phyloP scores from a whole-genome alignment of 306 rosid genomes.

The Pachyrhizus erosus region DNA sequence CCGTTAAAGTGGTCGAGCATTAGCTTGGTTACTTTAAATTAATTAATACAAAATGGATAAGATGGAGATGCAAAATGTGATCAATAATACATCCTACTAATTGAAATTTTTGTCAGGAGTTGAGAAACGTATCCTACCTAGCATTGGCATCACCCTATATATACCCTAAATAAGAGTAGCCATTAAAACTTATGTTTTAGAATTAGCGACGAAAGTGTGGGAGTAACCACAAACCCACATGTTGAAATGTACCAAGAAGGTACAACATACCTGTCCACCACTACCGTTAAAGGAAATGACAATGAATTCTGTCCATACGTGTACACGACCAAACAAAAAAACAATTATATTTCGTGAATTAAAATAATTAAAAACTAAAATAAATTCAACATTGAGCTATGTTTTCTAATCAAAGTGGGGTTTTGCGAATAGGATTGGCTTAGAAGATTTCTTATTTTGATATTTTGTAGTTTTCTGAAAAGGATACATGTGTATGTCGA shows the following conservation, averaged over 20 bases:
- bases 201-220: neutral
- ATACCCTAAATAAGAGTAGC: neutral
- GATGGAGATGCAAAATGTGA: neutral
- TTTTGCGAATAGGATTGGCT: neutral
- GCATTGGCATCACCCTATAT: neutral
- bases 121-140: neutral
- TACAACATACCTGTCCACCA: neutral
- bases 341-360: neutral
- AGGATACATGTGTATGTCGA: neutral
- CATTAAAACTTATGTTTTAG: neutral
- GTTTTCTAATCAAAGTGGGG: neutral
- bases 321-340: constrained; percentile 8
- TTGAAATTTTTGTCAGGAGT: neutral
- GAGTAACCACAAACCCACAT: constrained; percentile 26
- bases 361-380: neutral
- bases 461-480: constrained; percentile 2
- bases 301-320: neutral
- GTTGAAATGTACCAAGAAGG: constrained; percentile 26
- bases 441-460: neutral
- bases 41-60: neutral
- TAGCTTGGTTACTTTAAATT: neutral
- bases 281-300: neutral
- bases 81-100: neutral
- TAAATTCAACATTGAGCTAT: neutral
- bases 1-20: neutral